Evolutionary conservation across 2,329 filamentous ascomycete species (phyloP), one percentile per base, ranked within the genome.

Genomic region (Aspergillus pseudonomiae): DNA sequence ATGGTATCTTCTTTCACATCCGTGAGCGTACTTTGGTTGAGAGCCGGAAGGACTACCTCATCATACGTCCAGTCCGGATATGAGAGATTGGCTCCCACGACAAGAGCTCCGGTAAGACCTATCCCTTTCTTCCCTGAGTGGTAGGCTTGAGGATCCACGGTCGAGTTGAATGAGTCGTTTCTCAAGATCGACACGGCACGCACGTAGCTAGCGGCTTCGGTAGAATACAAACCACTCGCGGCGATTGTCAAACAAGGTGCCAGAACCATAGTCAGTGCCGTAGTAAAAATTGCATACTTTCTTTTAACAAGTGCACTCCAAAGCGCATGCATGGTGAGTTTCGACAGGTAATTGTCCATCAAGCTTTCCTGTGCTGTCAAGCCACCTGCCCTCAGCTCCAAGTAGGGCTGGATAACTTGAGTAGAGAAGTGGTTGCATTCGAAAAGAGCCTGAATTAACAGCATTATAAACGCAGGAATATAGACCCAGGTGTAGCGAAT

Each of bases 241-340:
- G 59, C 59, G 43, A 67, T 65, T 9, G 67, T 65, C 30, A 65
- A 62, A 14, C 63, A 56, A 6, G 64, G 57, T 2, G 63, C 66
- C 11, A 69, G 59, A 39, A 69, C 54, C 7, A 69, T 53, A 0
- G 68, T 56, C 21, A 63, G 14, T 16, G 63, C 63, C 16, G 67
- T 61, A 24, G 67, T 63, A 6, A 62, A 41, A 3, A 67, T 36
- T 3, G 63, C 56, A 59, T 54, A 68, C 46, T 66, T 66, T 11
- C 48, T 45, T 45, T 68, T 68, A 43, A 43, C n/a, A 16, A 70
- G 52, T 0, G 78, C 80, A 11, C 84, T 89, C 78, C 88, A 88
- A 65, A 82, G 84, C 63, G 84, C 81, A 3, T 88, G 86, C 62
- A 78, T 80, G 34, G 80, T 62, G 9, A 70, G 53, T 46, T 70